Conservation (phyloP, 83 land plant genomes). For the Picea engelmannii region DNA sequence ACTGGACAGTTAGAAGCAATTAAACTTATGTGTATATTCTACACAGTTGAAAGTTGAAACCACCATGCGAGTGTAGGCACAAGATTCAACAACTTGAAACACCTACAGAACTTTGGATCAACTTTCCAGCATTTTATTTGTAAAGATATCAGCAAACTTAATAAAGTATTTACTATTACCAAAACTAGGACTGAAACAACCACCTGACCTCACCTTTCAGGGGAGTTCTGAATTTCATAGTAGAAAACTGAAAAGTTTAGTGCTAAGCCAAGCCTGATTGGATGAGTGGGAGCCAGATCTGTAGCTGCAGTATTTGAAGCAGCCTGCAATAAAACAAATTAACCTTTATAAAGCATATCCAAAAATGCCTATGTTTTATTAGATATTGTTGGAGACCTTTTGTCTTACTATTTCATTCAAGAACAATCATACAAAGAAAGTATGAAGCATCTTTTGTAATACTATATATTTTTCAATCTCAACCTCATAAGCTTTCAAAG, state of each 20-base stretch:
- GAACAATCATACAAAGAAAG: not conserved
- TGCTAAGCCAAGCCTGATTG: conserved; percentile 57
- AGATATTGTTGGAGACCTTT: not conserved
- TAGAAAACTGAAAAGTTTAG: conserved; percentile 50
- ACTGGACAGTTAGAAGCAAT: conserved; percentile 5
- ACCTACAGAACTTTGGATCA: not conserved
- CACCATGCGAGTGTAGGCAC: not conserved
- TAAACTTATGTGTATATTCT: too few species aligned
- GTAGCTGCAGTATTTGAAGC: conserved; percentile 50
- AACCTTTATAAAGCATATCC: not conserved
- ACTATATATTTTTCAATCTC: not conserved
- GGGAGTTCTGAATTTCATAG: conserved; percentile 50
- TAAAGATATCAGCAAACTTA: not conserved
- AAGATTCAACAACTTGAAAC: not conserved
- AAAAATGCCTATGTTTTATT: not conserved
- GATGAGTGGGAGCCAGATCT: conserved; percentile 53
- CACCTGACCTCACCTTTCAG: conserved; percentile 38
- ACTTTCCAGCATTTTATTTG: not conserved
- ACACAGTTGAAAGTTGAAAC: not conserved
- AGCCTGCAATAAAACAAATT: conserved; percentile 28
- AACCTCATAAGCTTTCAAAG: conserved; percentile 60
- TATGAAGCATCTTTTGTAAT: not conserved
- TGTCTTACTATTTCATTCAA: not conserved
- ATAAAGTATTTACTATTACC: conserved; percentile 19
- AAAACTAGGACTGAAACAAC: conserved; percentile 23